A percentile compares a stretch with the other conserved stretches of the same genome.
These are phyloP conservation scores for Schwanniomyces etchellsii DNA, from an alignment of 1,139 yeast genomes.

Conservation along the genomic window DNA sequence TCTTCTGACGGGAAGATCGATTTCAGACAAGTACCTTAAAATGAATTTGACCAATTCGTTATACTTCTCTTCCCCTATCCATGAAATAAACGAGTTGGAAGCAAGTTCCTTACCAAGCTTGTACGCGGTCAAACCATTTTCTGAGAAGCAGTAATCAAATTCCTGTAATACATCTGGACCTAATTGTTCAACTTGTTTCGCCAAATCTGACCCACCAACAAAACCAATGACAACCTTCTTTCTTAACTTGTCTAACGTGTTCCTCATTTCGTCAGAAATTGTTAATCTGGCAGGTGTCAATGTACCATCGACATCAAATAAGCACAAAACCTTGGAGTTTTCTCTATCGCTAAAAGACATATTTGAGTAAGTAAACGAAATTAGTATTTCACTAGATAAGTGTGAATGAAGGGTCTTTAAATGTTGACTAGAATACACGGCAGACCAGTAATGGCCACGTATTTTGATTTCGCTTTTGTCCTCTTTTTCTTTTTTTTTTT, in stretches of 20 bases:
- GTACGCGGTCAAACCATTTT: slow-evolving; percentile 97
- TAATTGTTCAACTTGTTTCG: slow-evolving; percentile 93
- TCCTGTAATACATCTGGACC: slow-evolving; percentile 72
- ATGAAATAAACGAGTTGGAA: slow-evolving; percentile 85
- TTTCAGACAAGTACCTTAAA: slow-evolving; percentile 73
- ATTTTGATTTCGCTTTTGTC: too few species aligned
- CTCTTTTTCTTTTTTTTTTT: too few species aligned
- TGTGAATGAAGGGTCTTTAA: background rate
- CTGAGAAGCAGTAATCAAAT: slow-evolving; percentile 95
- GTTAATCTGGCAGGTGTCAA: slow-evolving; percentile 93
- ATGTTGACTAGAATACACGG: too few species aligned
- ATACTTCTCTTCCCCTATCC: slow-evolving; percentile 96
- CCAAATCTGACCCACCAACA: slow-evolving; percentile 96
- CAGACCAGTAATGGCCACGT: too few species aligned
- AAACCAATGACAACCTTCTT: slow-evolving; percentile 92
- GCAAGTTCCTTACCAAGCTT: slow-evolving; percentile 83
- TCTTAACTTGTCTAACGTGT: slow-evolving; percentile 68
- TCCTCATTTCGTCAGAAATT: slow-evolving; percentile 75
- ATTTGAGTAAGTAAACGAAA: slow-evolving; percentile 1
- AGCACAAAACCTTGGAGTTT: slow-evolving; percentile 60
- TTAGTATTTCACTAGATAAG: slow-evolving; percentile 1
- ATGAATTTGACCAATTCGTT: slow-evolving; percentile 82
- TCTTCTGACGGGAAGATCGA: slow-evolving; percentile 90
- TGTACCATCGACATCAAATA: slow-evolving; percentile 98
- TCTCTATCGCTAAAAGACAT: slow-evolving; percentile 53